Evolutionary conservation across 345 rosid genomes (phyloP).

Genomic region (Eucalyptus lansdowneana): DNA sequence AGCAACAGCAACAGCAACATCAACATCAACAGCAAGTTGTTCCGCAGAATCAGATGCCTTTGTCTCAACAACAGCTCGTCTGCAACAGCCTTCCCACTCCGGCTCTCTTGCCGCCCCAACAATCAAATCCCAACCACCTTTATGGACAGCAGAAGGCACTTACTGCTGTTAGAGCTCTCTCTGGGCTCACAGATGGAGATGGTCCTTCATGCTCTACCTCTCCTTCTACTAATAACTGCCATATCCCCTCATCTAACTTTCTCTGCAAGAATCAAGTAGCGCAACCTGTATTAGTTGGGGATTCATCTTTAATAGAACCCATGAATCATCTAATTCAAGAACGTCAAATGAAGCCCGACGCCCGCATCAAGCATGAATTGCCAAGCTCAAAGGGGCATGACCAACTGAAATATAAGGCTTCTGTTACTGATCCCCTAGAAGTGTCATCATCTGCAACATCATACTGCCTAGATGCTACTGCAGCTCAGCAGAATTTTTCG

Average conservation of each 20-base stretch:
- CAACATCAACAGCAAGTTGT: constrained; percentile 34
- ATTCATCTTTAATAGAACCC: constrained; percentile 35
- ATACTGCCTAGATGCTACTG: constrained; percentile 69
- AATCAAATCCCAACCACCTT: constrained; percentile 38
- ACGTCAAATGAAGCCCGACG: constrained; percentile 54
- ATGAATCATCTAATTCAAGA: constrained; percentile 50
- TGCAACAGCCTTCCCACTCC: constrained; percentile 48
- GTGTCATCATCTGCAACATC: constrained; percentile 93
- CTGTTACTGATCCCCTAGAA: constrained; percentile 69
- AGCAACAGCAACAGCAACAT: constrained; percentile 40
- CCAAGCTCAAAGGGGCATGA: constrained; percentile 39
- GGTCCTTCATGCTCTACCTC: constrained; percentile 97
- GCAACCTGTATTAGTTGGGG: constrained; percentile 39
- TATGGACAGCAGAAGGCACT: constrained; percentile 44
- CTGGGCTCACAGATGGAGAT: constrained; percentile 76
- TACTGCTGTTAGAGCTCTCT: constrained; percentile 39
- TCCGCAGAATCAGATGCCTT: not conserved
- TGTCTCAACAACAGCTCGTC: constrained; percentile 31
- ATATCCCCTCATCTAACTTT: constrained; percentile 52
- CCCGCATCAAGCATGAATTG: constrained; percentile 42
- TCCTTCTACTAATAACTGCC: constrained; percentile 87
- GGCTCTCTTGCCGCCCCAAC: constrained; percentile 41
- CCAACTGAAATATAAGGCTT: constrained; percentile 53
- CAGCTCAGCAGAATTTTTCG: constrained; percentile 60
- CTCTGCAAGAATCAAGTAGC: constrained; percentile 54